Evolutionary conservation across 169 alveolate genomes (phyloP).

Genomic region (Babesia caballi): DNA sequence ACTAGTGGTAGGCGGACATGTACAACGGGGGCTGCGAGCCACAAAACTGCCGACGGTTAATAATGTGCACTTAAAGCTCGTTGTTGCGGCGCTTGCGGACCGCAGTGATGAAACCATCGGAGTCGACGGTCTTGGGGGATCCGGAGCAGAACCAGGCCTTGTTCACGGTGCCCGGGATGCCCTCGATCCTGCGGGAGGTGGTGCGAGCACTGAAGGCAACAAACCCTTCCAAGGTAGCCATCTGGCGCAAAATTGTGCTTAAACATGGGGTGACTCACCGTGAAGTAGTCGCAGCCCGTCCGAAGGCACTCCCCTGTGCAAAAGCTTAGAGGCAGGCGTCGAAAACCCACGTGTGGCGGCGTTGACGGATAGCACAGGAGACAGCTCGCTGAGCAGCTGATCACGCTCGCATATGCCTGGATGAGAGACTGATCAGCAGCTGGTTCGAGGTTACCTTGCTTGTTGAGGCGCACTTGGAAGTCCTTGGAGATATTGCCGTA

Average conservation of each 20-base stretch:
- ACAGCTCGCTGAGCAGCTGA: conserved; percentile 28
- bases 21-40: too few species aligned
- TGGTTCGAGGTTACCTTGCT: not conserved
- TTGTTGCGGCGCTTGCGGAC: not conserved
- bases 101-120: conserved; percentile 21
- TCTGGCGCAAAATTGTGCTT: not conserved
- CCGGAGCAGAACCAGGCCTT: conserved; percentile 37
- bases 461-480: not conserved
- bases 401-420: conserved; percentile 47
- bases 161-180: conserved; percentile 15
- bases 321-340: not conserved
- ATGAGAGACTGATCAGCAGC: not conserved
- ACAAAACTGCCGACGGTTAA: not conserved
- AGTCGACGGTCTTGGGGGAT: not conserved
- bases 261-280: not conserved
- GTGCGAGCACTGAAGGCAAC: not conserved
- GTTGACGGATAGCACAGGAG: conserved; percentile 9
- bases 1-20: not conserved
- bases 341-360: conserved; percentile 41
- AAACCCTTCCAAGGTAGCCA: conserved; percentile 32
- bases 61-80: not conserved
- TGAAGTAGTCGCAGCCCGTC: conserved; percentile 53
- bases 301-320: conserved; percentile 53
- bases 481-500: conserved; percentile 30
- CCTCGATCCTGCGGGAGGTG: not conserved